A percentile compares a stretch with the other conserved stretches of the same genome.
These are phyloP conservation scores for Penicillium sp. DNA, from an alignment of 2,329 filamentous ascomycete genomes.

Conservation along the genomic window DNA sequence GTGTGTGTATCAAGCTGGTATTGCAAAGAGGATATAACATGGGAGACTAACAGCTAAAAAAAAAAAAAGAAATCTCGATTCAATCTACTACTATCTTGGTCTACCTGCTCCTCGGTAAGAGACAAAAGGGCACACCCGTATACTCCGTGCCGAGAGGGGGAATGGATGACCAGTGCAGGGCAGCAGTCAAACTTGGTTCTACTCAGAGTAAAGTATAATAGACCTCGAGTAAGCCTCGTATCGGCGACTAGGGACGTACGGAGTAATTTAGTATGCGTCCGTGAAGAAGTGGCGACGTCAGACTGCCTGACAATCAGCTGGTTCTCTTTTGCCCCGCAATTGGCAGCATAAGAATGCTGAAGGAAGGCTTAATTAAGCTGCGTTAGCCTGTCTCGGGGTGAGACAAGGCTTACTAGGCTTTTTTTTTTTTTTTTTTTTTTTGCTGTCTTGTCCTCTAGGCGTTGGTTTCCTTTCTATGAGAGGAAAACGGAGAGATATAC, in stretches of 20 bases:
- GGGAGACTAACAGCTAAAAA: too few relatives aligned
- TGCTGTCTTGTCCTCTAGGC: neutral
- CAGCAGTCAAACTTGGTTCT: neutral
- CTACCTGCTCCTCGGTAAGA: too few relatives aligned
- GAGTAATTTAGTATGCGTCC: neutral
- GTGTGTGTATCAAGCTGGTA: too few relatives aligned
- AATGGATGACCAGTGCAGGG: neutral
- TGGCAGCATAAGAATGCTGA: neutral
- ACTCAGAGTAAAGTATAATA: neutral
- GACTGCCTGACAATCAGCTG: neutral
- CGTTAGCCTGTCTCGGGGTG: neutral
- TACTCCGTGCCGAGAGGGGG: neutral
- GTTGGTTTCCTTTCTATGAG: neutral
- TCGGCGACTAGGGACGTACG: neutral
- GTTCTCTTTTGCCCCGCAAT: neutral
- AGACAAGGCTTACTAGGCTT: neutral
- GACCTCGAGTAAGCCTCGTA: too few relatives aligned
- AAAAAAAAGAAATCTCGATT: too few relatives aligned
- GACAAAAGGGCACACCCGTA: neutral
- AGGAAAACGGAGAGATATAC: too few relatives aligned
- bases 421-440: neutral
- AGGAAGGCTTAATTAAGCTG: neutral
- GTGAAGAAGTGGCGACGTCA: neutral
- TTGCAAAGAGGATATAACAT: too few relatives aligned
- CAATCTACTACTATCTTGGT: too few relatives aligned